phyloP scores from a whole-genome alignment of 495 filamentous ascomycete species.

The Annulohypoxylon bovei region DNA sequence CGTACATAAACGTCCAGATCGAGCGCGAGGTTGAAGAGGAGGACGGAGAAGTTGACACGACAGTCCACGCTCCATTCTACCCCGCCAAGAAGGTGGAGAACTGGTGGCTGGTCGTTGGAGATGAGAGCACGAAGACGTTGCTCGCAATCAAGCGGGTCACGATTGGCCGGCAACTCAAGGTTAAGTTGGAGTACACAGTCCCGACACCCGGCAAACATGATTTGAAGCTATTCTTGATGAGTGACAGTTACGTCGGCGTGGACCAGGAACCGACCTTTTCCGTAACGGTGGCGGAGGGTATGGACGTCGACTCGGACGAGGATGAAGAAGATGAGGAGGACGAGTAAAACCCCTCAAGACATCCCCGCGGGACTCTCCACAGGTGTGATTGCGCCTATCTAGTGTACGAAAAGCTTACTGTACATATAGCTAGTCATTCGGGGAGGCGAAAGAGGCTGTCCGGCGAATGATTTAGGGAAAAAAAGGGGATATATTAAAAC shows the following conservation, averaged over 20 bases:
- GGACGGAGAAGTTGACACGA: slow-evolving; percentile 75
- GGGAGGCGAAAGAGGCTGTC: slow-evolving; percentile 17
- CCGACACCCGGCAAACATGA: slow-evolving; percentile 86
- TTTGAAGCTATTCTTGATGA: slow-evolving; percentile 93
- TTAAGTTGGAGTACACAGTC: slow-evolving; percentile 87
- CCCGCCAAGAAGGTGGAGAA: slow-evolving; percentile 94
- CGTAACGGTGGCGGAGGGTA: slow-evolving; percentile 86
- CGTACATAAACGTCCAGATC: slow-evolving; percentile 86
- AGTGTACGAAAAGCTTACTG: slow-evolving; percentile 46
- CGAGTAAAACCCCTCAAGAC: slow-evolving; percentile 35
- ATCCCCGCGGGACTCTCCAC: slow-evolving; percentile 9
- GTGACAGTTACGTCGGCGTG: slow-evolving; percentile 96
- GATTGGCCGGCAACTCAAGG: slow-evolving; percentile 78
- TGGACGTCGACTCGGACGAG: slow-evolving; percentile 92
- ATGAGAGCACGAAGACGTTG: slow-evolving; percentile 84
- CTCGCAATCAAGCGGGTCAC: slow-evolving; percentile 95
- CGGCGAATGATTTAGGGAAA: slow-evolving; percentile 29
- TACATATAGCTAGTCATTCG: slow-evolving; percentile 42
- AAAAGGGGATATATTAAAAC: slow-evolving; percentile 25
- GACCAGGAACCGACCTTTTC: slow-evolving; percentile 94
- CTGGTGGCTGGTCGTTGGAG: slow-evolving; percentile 95
- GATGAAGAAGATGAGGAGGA: slow-evolving; percentile 78
- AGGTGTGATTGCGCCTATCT: slow-evolving; percentile 35
- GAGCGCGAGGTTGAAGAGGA: slow-evolving; percentile 83
- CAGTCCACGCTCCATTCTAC: slow-evolving; percentile 96